Evolutionary conservation across 495 filamentous ascomycete species (phyloP), one percentile per base, ranked within the genome.

Genomic region (Penicillium canescens): DNA sequence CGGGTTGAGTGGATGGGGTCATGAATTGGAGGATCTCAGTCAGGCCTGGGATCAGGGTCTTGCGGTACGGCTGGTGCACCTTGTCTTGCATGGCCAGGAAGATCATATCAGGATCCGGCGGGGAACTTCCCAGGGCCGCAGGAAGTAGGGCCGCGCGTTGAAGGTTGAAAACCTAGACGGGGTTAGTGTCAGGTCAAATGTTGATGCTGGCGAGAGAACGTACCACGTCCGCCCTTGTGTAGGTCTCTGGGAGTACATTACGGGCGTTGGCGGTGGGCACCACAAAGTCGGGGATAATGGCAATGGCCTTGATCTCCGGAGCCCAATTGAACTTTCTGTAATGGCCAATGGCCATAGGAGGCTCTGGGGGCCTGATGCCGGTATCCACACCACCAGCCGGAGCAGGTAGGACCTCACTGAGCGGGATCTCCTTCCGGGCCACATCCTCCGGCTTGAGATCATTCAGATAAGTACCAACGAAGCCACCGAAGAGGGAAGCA

Each of bases 41-140:
- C 48, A 98, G 74, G 1, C 94, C 92, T 2, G 93, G 94, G 55
- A 98, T 92, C 44, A 98, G 79, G 11, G 79, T 86, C 67, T 89
- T 85, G 39, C 94, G 85, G 72, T 98, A 96, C 9, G 90, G 93
- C 69, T 98, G 94, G 70, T 98, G 94, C 36, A 98, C 79, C 69
- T 91, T 94, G 74, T 98, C 94, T 72, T 96, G 92, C 94, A 98
- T 98, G 24, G 90, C 93, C 24, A 92, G 80, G 75, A 91, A 96
- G 67, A 98, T 98, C 70, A 91, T 86, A 55, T 92, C 87, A 36
- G 93, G 83, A 63, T 96, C 86, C n/a, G 92, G 93, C 6, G 94
- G 94, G 13, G 86, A 90, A 56, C 87, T 82, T 41, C 92, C 92
- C 55, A 98, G 76, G 2, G 91, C 91, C 4, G 86, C 85, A 11